Conservation (phyloP, 1,284 basidiomycete species). For the Coniferiporia sulphurascens region DNA sequence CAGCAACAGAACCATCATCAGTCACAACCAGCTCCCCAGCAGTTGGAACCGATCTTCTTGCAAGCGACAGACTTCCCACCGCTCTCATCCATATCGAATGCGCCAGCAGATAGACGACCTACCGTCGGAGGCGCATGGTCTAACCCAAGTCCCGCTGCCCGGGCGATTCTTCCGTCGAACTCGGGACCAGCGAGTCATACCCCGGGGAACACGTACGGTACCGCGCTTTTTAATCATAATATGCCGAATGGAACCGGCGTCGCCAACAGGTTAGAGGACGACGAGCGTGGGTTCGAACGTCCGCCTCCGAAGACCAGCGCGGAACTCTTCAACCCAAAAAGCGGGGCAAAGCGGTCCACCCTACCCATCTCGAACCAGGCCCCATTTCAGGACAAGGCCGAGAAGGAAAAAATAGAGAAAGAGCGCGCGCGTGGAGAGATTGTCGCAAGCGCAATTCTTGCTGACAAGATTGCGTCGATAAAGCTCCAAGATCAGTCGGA, state of each 20-base stretch:
- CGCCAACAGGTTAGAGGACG: slow-evolving; percentile 40
- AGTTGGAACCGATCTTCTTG: slow-evolving; percentile 37
- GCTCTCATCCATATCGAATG: slow-evolving; percentile 37
- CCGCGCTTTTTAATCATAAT: slow-evolving; percentile 17
- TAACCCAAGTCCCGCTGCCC: slow-evolving; percentile 43
- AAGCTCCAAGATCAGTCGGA: slow-evolving; percentile 9
- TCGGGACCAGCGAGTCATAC: slow-evolving; percentile 17
- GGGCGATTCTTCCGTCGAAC: slow-evolving; percentile 47
- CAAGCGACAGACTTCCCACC: slow-evolving; percentile 72
- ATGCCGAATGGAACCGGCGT: slow-evolving; percentile 4
- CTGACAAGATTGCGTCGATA: slow-evolving; percentile 33
- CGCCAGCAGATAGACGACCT: slow-evolving; percentile 46
- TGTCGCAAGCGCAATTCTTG: slow-evolving; percentile 30
- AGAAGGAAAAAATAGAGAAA: slow-evolving; percentile 19
- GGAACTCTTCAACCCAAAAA: slow-evolving; percentile 56
- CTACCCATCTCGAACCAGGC: not conserved
- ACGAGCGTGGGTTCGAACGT: slow-evolving; percentile 45
- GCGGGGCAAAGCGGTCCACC: slow-evolving; percentile 9
- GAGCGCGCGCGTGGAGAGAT: slow-evolving; percentile 27
- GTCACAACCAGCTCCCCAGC: slow-evolving; percentile 24
- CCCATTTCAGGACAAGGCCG: not conserved
- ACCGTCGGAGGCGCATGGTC: slow-evolving; percentile 61
- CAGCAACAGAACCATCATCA: slow-evolving; percentile 30
- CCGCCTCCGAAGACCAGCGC: slow-evolving; percentile 42
- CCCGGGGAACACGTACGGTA: slow-evolving; percentile 10